Base-by-base conservation (phyloP, 2,329 filamentous ascomycete species). In the Scedosporium aurantiacum region DNA sequence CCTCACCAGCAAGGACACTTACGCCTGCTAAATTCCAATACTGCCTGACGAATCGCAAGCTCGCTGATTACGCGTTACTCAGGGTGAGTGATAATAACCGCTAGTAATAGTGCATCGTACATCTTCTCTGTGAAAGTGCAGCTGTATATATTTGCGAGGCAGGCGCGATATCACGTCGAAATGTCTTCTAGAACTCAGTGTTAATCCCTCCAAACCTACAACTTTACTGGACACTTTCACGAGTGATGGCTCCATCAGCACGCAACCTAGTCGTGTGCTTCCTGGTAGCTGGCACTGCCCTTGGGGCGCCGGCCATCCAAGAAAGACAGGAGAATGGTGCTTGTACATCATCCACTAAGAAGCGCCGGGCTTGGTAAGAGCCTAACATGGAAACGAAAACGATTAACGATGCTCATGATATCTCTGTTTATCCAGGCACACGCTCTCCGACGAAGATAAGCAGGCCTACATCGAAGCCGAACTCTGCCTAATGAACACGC, bases 401-500 rank as follows among this genome's bases (percentile, higher is more conserved):
- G 32, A 37, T 27, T 27, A 37, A 12, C 32, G 10, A 12, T 12
- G 14, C 32, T 37, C 2, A 37, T 37, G 32, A 18, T 16, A 28
- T 23, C 37, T 18, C 28, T 23, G 7, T 10, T 23, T 10, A 1
- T 10, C 28, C 10, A 59, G 57, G 57, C 57, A 59, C 57, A 47
- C 57, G 10, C 27, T 59, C 40, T 47, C 40, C 1, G 57, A 59
- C 25, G 21, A 47, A 3, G 41, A 59, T 14, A 59, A 59, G 41
- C 40, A n/a, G 12, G 37, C 41, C 4, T 59, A 59, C 6, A 37
- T 59, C 14, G 57, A 59, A 25, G 57, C 57, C 14, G 57, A 59
- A n/a, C 40, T 59, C 12, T 59, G 57, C 27, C 21, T 59, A 12
- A 59, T 59, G 57, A 28, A 59, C 10, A 50, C 21, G 41, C 40